phyloP scores from a whole-genome alignment of 345 rosid species.

The Capsella bursapastoris region DNA sequence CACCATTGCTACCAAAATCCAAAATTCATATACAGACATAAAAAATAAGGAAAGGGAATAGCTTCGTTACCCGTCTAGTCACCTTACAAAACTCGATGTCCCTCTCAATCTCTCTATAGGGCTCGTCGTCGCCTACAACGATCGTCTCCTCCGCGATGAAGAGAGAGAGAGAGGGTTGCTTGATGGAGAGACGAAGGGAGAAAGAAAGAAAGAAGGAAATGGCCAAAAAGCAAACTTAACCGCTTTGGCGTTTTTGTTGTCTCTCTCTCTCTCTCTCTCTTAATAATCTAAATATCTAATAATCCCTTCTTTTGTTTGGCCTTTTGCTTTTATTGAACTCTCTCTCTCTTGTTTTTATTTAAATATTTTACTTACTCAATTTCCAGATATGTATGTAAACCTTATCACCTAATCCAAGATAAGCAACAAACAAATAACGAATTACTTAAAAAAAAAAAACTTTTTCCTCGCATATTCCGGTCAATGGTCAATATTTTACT shows the following conservation, averaged over 20 bases:
- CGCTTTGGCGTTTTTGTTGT: slow-evolving; percentile 26
- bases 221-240: slow-evolving; percentile 20
- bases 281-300: background rate
- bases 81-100: slow-evolving; percentile 25
- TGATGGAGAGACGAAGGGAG: slow-evolving; percentile 41
- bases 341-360: background rate
- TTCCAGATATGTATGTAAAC: slow-evolving; percentile 31
- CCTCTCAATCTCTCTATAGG: slow-evolving; percentile 38
- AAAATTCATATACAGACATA: background rate
- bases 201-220: slow-evolving; percentile 1
- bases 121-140: slow-evolving; percentile 22
- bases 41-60: background rate
- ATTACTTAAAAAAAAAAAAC: background rate
- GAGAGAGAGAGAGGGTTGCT: slow-evolving; percentile 27
- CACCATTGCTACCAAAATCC: background rate
- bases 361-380: background rate
- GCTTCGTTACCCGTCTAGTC: slow-evolving; percentile 19
- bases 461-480: slow-evolving; percentile 4
- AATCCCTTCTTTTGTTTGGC: slow-evolving; percentile 12
- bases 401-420: slow-evolving; percentile 18
- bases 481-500: slow-evolving; percentile 21
- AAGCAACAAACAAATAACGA: background rate
- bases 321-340: slow-evolving; percentile 35
- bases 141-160: slow-evolving; percentile 33
- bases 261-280: background rate